Percentiles rank a stretch among this genome's conserved stretches.
Conservation (phyloP, 148 eudicot species). For the Polygonum maritimum region DNA sequence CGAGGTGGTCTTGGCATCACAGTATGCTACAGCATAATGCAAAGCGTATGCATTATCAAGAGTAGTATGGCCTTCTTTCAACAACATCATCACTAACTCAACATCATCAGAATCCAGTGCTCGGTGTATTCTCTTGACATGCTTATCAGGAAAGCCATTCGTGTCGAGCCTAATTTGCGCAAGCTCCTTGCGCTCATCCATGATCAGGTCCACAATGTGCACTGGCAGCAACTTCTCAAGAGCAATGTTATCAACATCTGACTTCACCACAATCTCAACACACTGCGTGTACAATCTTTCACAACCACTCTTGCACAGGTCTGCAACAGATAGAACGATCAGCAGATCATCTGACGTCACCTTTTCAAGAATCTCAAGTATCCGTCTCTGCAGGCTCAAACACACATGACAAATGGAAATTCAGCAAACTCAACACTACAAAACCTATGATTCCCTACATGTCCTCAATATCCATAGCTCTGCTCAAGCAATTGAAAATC, state of each 20-base stretch:
- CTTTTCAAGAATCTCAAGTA: slow-evolving; percentile 67
- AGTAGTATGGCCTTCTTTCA: slow-evolving; percentile 60
- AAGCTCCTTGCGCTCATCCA: slow-evolving; percentile 44
- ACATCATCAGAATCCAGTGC: slow-evolving; percentile 92
- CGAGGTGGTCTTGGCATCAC: slow-evolving; percentile 63
- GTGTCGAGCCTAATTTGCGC: slow-evolving; percentile 38
- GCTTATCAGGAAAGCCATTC: slow-evolving; percentile 54
- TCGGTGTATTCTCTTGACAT: slow-evolving; percentile 75
- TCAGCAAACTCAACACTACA: neutral
- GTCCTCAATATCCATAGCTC: neutral
- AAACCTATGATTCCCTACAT: neutral
- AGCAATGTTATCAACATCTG: slow-evolving; percentile 59
- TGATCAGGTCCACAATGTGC: slow-evolving; percentile 49
- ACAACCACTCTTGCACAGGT: slow-evolving; percentile 53
- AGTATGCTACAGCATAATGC: slow-evolving; percentile 88
- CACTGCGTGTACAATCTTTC: slow-evolving; percentile 48
- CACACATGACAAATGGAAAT: neutral
- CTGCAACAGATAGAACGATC: slow-evolving; percentile 59
- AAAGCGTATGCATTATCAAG: slow-evolving; percentile 78
- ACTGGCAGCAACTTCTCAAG: slow-evolving; percentile 60
- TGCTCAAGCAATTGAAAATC: neutral
- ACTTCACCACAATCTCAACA: slow-evolving; percentile 43
- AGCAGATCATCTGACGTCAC: slow-evolving; percentile 61
- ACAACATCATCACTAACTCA: slow-evolving; percentile 69
- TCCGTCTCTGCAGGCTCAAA: slow-evolving; percentile 41